These are phyloP conservation scores for Cetraspora pellucida DNA, from an alignment of 192 early-diverging fungal species.

Conservation along the genomic window DNA sequence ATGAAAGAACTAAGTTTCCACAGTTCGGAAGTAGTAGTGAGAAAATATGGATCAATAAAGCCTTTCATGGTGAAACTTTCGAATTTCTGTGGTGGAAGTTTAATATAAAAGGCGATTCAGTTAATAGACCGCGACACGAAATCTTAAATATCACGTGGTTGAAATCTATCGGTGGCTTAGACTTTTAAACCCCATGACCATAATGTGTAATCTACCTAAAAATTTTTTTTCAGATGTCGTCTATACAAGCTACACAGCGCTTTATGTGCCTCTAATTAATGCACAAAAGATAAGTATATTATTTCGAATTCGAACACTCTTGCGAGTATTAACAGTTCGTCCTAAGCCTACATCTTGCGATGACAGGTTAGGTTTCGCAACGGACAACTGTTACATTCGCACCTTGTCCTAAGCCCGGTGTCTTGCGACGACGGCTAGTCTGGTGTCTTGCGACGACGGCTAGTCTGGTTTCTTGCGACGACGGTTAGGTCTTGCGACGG, in stretches of 20 bases:
- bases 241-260: too few species aligned
- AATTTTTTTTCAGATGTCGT: too few species aligned
- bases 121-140: slow-evolving; percentile 1
- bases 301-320: slow-evolving; percentile 11
- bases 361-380: slow-evolving; percentile 6
- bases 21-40: slow-evolving; percentile 3
- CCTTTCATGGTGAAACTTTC: slow-evolving; percentile 15
- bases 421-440: slow-evolving; percentile 11
- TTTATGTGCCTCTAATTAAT: background rate
- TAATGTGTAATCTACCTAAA: slow-evolving; percentile 12
- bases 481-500: slow-evolving; percentile 12
- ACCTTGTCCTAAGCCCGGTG: slow-evolving; percentile 19
- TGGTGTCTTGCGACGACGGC: background rate
- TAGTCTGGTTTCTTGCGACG: slow-evolving; percentile 12
- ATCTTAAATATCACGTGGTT: slow-evolving; percentile 16
- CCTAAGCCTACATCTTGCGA: slow-evolving; percentile 9
- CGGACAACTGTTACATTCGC: slow-evolving; percentile 7
- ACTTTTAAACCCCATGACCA: too few species aligned
- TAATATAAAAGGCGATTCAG: too few species aligned
- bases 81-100: background rate
- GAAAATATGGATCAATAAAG: slow-evolving; percentile 27
- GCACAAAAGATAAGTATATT: slow-evolving; percentile 12
- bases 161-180: too few species aligned
- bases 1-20: slow-evolving; percentile 22
- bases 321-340: slow-evolving; percentile 16